Conservation (phyloP, 192 early-diverging fungal species). For the Rhizoclosmatium globosum region DNA sequence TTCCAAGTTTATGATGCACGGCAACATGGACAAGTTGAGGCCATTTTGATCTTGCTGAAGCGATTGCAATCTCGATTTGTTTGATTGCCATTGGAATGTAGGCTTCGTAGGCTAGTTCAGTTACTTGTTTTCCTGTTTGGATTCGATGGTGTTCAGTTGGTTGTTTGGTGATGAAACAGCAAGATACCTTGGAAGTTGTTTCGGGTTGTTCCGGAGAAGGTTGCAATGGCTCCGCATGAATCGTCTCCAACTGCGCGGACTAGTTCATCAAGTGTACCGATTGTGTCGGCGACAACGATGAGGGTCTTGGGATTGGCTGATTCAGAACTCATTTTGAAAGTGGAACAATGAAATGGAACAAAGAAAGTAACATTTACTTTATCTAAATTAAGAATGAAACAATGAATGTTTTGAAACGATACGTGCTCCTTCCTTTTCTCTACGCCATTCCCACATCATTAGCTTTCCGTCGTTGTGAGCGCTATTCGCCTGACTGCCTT, state of each 20-base stretch:
- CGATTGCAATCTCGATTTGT: constrained; percentile 67
- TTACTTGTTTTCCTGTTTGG: constrained; percentile 62
- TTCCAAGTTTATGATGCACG: constrained; percentile 80
- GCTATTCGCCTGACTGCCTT: no score
- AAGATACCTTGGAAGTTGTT: constrained; percentile 78
- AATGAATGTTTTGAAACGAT: no score
- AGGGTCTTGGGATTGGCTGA: background rate
- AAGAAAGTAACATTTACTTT: no score
- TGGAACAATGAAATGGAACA: no score
- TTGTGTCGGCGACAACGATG: background rate
- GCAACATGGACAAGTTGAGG: constrained; percentile 70
- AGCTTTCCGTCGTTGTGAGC: no score
- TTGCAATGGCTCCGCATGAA: constrained; percentile 85
- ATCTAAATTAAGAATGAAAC: no score
- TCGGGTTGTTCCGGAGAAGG: constrained; percentile 89
- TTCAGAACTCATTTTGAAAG: no score
- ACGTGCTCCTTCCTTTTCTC: no score
- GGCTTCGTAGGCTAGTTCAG: constrained; percentile 83
- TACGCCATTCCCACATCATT: no score
- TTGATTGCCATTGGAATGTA: constrained; percentile 90
- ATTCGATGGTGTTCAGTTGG: constrained; percentile 2
- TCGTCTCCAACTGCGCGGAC: constrained; percentile 64
- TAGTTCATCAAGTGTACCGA: background rate
- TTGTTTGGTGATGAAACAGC: background rate
- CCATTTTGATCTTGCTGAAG: constrained; percentile 70